These are phyloP conservation scores for Phytophthora lateralis DNA, from an alignment of 352 stramenopile species.

Conservation along the genomic window DNA sequence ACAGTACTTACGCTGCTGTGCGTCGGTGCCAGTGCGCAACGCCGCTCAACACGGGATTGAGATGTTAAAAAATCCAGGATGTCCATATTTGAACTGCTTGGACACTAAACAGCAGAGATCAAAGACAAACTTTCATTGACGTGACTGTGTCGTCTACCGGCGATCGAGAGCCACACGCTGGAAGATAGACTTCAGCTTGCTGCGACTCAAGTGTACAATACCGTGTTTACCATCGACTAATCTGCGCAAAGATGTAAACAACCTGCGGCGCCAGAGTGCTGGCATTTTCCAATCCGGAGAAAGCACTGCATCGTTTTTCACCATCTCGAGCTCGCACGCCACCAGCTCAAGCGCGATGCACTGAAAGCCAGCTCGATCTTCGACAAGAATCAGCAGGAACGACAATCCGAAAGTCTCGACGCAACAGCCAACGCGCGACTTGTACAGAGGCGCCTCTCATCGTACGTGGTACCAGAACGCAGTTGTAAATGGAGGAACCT, in stretches of 20 bases:
- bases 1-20: no score
- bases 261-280: slow-evolving; percentile 16
- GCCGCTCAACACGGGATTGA: slow-evolving; percentile 6
- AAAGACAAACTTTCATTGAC: slow-evolving; percentile 7
- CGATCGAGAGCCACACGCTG: slow-evolving; percentile 11
- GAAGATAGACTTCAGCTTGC: background rate
- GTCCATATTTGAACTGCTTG: background rate
- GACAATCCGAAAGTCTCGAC: slow-evolving; percentile 1
- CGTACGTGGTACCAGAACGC: background rate
- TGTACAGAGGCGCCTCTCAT: background rate
- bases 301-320: slow-evolving; percentile 21
- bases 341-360: slow-evolving; percentile 10
- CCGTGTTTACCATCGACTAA: slow-evolving; percentile 24
- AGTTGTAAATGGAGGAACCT: background rate
- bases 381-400: no score
- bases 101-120: slow-evolving; percentile 9
- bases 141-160: background rate
- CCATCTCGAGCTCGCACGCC: slow-evolving; percentile 20
- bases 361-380: background rate
- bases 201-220: background rate
- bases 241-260: slow-evolving; percentile 24
- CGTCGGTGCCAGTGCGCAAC: no score
- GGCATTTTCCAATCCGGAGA: slow-evolving; percentile 26
- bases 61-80: slow-evolving; percentile 15
- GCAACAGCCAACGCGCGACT: background rate